phyloP scores from a whole-genome alignment of 805 yeast species.

The Metschnikowia lunata region DNA sequence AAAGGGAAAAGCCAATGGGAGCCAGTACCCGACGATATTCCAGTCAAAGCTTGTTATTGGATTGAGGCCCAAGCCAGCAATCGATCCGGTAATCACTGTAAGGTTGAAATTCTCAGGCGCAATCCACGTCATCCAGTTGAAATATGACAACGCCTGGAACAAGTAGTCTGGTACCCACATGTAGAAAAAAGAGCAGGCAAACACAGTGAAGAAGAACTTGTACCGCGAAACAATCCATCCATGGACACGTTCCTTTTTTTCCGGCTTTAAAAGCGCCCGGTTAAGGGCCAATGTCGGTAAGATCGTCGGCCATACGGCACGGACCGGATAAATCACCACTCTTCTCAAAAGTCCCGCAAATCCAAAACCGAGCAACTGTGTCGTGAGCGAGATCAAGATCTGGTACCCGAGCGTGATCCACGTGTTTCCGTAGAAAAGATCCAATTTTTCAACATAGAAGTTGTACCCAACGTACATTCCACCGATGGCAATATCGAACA shows the following conservation, averaged over 20 bases:
- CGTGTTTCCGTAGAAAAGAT: slow-evolving; percentile 40
- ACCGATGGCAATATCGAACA: slow-evolving; percentile 12
- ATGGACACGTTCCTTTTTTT: slow-evolving; percentile 47
- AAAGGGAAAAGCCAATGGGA: slow-evolving; percentile 5
- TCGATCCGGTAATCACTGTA: slow-evolving; percentile 60
- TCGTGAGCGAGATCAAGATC: slow-evolving; percentile 46
- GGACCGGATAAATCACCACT: slow-evolving; percentile 56
- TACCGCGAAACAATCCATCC: slow-evolving; percentile 49
- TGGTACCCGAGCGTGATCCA: slow-evolving; percentile 49
- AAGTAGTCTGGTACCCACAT: slow-evolving; percentile 30
- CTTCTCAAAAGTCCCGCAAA: slow-evolving; percentile 59
- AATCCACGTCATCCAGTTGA: slow-evolving; percentile 66
- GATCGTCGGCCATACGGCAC: slow-evolving; percentile 67
- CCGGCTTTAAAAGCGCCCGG: slow-evolving; percentile 38
- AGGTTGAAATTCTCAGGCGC: slow-evolving; percentile 50
- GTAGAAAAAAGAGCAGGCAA: not conserved
- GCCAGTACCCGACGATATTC: slow-evolving; percentile 47
- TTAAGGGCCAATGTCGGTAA: slow-evolving; percentile 55
- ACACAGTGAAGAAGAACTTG: not conserved
- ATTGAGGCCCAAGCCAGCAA: slow-evolving; percentile 56
- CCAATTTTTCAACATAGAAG: slow-evolving; percentile 41
- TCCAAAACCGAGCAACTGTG: slow-evolving; percentile 65
- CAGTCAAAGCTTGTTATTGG: slow-evolving; percentile 66
- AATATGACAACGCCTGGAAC: slow-evolving; percentile 52
- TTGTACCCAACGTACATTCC: slow-evolving; percentile 51